Percentiles rank a stretch among this genome's conserved stretches.
These are phyloP conservation scores for Ramaria rubella DNA, from an alignment of 768 basidiomycete species.

Conservation along the genomic window DNA sequence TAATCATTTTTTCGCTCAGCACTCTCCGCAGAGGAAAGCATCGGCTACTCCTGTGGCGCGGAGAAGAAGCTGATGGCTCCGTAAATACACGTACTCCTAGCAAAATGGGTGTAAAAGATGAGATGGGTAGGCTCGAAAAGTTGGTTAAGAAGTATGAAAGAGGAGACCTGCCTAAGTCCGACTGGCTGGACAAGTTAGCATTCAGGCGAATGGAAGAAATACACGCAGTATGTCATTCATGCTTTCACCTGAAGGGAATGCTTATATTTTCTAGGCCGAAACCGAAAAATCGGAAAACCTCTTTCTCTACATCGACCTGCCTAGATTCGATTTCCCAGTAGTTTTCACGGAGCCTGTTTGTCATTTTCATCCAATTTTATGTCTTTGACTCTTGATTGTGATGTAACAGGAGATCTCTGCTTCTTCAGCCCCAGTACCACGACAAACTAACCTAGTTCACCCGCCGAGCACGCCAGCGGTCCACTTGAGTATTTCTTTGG, in stretches of 20 bases:
- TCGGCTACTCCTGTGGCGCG: conserved; percentile 77
- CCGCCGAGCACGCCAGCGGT: conserved; percentile 35
- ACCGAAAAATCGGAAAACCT: conserved; percentile 87
- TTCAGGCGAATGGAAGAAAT: conserved; percentile 95
- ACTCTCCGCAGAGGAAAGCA: conserved; percentile 90
- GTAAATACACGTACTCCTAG: conserved; percentile 81
- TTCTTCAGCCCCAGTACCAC: conserved; percentile 29
- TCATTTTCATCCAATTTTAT: conserved; percentile 9
- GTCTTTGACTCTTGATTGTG: background rate
- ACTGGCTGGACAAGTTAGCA: conserved; percentile 91
- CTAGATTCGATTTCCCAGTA: conserved; percentile 95
- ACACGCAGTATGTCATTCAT: conserved; percentile 59
- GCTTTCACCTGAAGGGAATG: background rate
- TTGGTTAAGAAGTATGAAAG: conserved; percentile 92
- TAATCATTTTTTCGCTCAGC: conserved; percentile 35
- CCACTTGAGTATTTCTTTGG: conserved; percentile 47
- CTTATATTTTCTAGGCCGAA: conserved; percentile 53
- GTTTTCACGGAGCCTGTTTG: conserved; percentile 86
- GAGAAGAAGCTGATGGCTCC: conserved; percentile 78
- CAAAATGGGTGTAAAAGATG: conserved; percentile 73
- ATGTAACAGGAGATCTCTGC: conserved; percentile 8
- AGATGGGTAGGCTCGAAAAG: conserved; percentile 93
- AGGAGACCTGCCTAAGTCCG: conserved; percentile 87
- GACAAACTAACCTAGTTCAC: conserved; percentile 34
- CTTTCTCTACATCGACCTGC: conserved; percentile 94